Base-by-base conservation (phyloP, 805 yeast genomes). In the Maudiozyma turicensis region DNA sequence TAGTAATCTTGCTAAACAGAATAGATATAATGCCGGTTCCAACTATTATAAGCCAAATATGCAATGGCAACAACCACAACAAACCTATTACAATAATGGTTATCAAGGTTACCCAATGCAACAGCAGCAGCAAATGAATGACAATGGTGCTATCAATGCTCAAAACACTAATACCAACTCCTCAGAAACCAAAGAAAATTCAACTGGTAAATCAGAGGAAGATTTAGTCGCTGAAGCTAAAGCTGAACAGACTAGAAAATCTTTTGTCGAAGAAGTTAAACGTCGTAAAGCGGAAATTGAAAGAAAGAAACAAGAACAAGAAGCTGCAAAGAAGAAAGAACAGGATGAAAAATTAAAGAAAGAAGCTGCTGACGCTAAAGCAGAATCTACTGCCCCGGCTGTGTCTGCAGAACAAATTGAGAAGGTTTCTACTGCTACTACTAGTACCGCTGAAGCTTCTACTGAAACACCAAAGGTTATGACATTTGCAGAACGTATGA, bases 231-330 rank as follows among this genome's bases (percentile, higher is more conserved):
- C 51, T 30, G 28, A 28, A 5, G 41, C 53, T 13, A 55, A 58
- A 26, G 56, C 64, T 20, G 65, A 58, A 46, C 52, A 49, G 33
- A 54, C 57, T 6, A 61, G 54, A 45, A 60, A 57, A 48, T 56
- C 56, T 20, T 62, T 63, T 45, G 50, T 63, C 45, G 66, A 63
- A 52, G 59, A 60, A 40, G 64, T 58, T 20, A 59, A 54, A 46
- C 52, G 53, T 42, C 60, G 66, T 44, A 63, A 63, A 46, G 65
- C 60, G 20, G 60, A 57, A 40, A 48, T 61, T 42, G 65, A 63
- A 47, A 57, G 52, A 49, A 59, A 60, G 50, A 63, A 58, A 48
- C 50, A 51, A 29, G 58, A 52, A 43, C 49, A 45, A 42, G n/a
- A n/a, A 8, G 40, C 37, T 14, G 8, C 11, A 11, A 38, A 57